phyloP scores from a whole-genome alignment of 345 rosid genomes.

The Nasturtium officinale region DNA sequence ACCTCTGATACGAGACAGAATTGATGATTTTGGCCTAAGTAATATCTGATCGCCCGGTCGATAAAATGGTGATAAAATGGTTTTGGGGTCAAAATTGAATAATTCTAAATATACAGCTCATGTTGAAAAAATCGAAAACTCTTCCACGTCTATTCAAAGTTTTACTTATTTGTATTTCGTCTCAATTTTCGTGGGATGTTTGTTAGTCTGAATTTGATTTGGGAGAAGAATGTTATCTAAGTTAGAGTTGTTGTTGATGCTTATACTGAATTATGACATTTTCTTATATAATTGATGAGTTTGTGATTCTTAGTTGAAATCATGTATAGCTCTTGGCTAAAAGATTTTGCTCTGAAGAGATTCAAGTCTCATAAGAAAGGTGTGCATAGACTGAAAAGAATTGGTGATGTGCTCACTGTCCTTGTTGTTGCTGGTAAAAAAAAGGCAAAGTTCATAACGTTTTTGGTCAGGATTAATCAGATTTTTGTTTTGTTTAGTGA shows the following conservation, averaged over 20 bases:
- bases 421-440: conserved; percentile 72
- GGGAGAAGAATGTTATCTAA: too few relatives aligned
- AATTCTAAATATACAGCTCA: neutral
- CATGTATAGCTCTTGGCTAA: too few relatives aligned
- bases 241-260: too few relatives aligned
- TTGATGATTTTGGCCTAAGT: neutral
- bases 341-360: conserved; percentile 62
- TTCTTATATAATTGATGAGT: too few relatives aligned
- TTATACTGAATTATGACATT: too few relatives aligned
- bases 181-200: too few relatives aligned
- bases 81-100: conserved; percentile 13
- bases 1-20: neutral
- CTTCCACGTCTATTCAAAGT: neutral
- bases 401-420: conserved; percentile 73
- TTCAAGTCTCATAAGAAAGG: conserved; percentile 69
- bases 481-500: neutral
- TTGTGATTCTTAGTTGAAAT: too few relatives aligned
- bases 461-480: neutral
- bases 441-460: neutral
- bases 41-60: neutral
- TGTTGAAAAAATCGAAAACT: neutral
- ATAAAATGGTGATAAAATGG: neutral
- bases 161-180: too few relatives aligned
- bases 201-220: too few relatives aligned
- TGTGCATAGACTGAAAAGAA: conserved; percentile 57